Evolutionary conservation across 257 asterid genomes (phyloP).

Genomic region (Solanum pinnatisectum): DNA sequence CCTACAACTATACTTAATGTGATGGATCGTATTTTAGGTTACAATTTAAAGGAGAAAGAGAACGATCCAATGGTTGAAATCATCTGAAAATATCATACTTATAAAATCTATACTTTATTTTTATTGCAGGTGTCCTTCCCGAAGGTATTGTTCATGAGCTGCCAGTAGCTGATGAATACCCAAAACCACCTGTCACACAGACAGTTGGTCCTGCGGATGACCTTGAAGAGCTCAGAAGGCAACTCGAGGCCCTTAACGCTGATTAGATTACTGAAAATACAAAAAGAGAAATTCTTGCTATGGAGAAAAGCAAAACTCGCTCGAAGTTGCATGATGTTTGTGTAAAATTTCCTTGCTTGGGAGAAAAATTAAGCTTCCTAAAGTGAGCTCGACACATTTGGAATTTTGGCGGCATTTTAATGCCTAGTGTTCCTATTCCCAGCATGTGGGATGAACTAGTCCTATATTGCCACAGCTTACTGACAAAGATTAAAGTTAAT

Average conservation of each 20-base stretch:
- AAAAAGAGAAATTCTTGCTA: background rate
- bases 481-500: background rate
- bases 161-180: constrained; percentile 73
- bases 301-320: background rate
- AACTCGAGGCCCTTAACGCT: constrained; percentile 81
- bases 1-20: background rate
- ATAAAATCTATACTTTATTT: background rate
- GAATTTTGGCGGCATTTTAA: background rate
- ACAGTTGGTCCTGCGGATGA: constrained; percentile 29
- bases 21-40: background rate
- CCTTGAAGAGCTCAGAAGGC: constrained; percentile 77
- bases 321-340: background rate
- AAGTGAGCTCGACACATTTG: background rate
- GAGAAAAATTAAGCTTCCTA: background rate
- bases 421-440: background rate
- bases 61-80: background rate
- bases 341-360: background rate
- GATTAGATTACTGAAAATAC: background rate
- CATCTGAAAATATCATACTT: background rate
- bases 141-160: constrained; percentile 85
- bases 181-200: constrained; percentile 25
- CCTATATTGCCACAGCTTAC: background rate
- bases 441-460: background rate
- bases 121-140: constrained; percentile 51
- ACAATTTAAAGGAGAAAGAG: background rate